Evolutionary conservation across 495 filamentous ascomycete genomes (phyloP), one percentile per base, ranked within the genome.

Genomic region (Lindgomyces ingoldianus): DNA sequence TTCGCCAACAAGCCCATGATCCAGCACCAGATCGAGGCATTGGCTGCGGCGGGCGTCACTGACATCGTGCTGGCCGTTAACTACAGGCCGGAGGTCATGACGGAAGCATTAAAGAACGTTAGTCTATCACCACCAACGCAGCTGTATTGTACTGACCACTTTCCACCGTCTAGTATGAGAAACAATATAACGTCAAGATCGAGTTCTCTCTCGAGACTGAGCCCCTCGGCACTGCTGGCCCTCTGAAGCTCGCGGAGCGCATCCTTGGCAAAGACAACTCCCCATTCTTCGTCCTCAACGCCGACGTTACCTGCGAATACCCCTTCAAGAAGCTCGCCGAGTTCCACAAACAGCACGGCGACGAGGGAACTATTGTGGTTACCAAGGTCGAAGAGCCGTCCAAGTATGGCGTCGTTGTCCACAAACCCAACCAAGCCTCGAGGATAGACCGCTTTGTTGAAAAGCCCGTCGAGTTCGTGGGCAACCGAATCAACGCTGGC

Each of bases 1-100:
- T 98, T 98, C 76, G 93, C 86, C 70, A 98, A 98, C 83, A 91
- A 91, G 75, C 94, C 93, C 69, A 98, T 98, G 94, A 98, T 98
- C 79, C 82, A 94, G 65, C 94, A 98, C 81, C 94, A 98, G 77
- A 89, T 98, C 69, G 93, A 98, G 79, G 90, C 90, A 70, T 81
- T 98, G 70, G 94, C 95, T 68, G 90, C 89, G 65, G 94, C 93
- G 29, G 94, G 94, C 74, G 94, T 98, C 39, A 98, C 93, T 64
- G 92, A 98, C 80, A 96, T 98, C 72, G 95, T 98, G 41, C 81
- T 98, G 61, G 94, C 95, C 57, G 94, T 98, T 75, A 98, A 98
- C 81, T 98, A 98, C 81, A 88, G 94, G 65, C 94, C 94, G 26
- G 95, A 98, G 82, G 82, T 98, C 69, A 98, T 98, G 94, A 85